Evolutionary conservation across 495 filamentous ascomycete species (phyloP).

Genomic region (Chaetomium cochliodes): DNA sequence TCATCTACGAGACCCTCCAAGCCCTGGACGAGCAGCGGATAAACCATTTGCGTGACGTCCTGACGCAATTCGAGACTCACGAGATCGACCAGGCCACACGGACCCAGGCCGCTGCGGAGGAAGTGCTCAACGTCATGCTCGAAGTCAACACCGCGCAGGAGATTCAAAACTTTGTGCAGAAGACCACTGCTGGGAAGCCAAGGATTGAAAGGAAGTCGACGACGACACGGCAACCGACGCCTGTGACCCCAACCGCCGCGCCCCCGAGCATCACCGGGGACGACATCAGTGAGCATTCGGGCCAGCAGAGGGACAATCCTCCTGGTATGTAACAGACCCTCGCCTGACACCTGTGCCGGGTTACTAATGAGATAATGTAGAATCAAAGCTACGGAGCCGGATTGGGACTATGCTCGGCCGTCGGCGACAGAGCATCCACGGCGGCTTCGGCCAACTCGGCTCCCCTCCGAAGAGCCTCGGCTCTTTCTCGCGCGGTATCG

Average conservation of each 20-base stretch:
- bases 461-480: conserved; percentile 47
- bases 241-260: conserved; percentile 34
- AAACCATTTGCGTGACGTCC: conserved; percentile 86
- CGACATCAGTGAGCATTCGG: conserved; percentile 62
- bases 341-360: not conserved
- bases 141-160: conserved; percentile 87
- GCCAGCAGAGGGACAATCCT: conserved; percentile 47
- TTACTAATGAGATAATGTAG: conserved; percentile 26
- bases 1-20: conserved; percentile 92
- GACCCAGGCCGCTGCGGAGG: conserved; percentile 71
- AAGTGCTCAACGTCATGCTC: conserved; percentile 77
- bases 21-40: conserved; percentile 83
- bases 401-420: conserved; percentile 79
- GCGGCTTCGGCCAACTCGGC: conserved; percentile 47
- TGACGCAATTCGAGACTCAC: conserved; percentile 91
- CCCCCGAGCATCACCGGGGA: conserved; percentile 41
- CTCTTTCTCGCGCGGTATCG: conserved; percentile 53
- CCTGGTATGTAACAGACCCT: conserved; percentile 38
- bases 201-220: conserved; percentile 46
- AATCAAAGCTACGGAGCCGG: conserved; percentile 59
- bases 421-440: conserved; percentile 58
- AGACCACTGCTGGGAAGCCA: conserved; percentile 50
- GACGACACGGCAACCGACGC: conserved; percentile 42
- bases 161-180: conserved; percentile 76
- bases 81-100: conserved; percentile 86